These are phyloP conservation scores for Annulohypoxylon maeteangense DNA, from an alignment of 495 filamentous ascomycete species.

Conservation along the genomic window DNA sequence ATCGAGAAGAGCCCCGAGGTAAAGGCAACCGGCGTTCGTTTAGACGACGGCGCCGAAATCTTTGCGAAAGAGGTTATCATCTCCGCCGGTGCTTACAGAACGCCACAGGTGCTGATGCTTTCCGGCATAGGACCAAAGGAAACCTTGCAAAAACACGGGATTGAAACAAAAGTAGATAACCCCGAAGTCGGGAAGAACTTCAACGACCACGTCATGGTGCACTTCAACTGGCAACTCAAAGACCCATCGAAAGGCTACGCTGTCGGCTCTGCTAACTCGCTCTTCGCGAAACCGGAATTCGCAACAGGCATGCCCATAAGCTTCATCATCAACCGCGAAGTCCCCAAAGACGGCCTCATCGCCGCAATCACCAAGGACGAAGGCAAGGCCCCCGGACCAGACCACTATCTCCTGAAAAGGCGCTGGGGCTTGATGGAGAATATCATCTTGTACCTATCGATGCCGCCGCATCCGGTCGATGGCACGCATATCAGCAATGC, in stretches of 20 bases:
- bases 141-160: conserved; percentile 57
- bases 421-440: conserved; percentile 30
- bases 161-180: conserved; percentile 57
- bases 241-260: conserved; percentile 51
- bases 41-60: conserved; percentile 49
- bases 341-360: conserved; percentile 36
- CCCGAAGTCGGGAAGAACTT: conserved; percentile 65
- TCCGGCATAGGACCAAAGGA: conserved; percentile 65
- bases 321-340: conserved; percentile 36
- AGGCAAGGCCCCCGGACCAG: conserved; percentile 15
- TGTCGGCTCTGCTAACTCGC: conserved; percentile 44
- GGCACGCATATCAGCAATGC: conserved; percentile 51
- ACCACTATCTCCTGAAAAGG: conserved; percentile 28
- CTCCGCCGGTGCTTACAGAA: conserved; percentile 63
- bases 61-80: conserved; percentile 65
- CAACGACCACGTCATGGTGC: conserved; percentile 56
- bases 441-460: conserved; percentile 20
- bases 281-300: conserved; percentile 46
- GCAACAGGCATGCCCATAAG: conserved; percentile 47
- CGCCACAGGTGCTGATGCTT: conserved; percentile 66
- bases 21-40: conserved; percentile 54
- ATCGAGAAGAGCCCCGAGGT: conserved; percentile 58
- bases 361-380: conserved; percentile 51
- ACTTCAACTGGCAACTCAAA: conserved; percentile 53
- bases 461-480: conserved; percentile 46